Evolutionary conservation across 1,284 basidiomycete genomes (phyloP).

Genomic region (Pyrrhoderma noxium): DNA sequence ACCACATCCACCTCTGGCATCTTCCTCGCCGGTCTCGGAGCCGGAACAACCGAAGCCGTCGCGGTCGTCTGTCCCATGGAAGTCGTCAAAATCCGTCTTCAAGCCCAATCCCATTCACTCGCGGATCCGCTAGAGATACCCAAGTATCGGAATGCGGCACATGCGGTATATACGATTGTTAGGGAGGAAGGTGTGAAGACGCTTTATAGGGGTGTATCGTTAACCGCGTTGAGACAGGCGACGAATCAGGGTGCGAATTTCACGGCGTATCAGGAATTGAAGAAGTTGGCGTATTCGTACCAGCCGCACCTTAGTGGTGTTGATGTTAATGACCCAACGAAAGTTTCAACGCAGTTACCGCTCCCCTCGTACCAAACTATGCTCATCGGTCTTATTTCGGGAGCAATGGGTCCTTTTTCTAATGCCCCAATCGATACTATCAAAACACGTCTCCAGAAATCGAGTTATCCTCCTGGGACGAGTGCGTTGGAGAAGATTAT

Average conservation of each 20-base stretch:
- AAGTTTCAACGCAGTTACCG: no score
- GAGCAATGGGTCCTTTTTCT: constrained; percentile 95
- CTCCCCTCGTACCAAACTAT: constrained; percentile 95
- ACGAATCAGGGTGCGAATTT: constrained; percentile 99
- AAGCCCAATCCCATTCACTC: constrained; percentile 96
- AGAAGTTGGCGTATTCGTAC: constrained; percentile 67
- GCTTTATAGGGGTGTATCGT: constrained; percentile 87
- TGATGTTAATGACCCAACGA: no score
- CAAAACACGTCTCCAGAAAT: constrained; percentile 91
- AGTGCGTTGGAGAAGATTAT: constrained; percentile 73
- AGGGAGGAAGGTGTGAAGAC: constrained; percentile 86
- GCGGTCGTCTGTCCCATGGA: constrained; percentile 98
- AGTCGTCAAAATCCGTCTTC: constrained; percentile 97
- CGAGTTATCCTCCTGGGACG: constrained; percentile 70
- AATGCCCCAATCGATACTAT: constrained; percentile 98
- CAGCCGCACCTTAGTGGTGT: constrained; percentile 64
- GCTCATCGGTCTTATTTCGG: constrained; percentile 89
- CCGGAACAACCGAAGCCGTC: constrained; percentile 92
- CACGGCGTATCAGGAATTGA: constrained; percentile 96
- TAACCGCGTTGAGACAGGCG: constrained; percentile 94
- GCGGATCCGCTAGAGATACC: constrained; percentile 94
- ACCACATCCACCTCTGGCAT: constrained; percentile 59
- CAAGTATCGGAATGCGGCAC: constrained; percentile 93
- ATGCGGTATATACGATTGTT: constrained; percentile 93
- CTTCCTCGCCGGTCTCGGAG: constrained; percentile 86